A percentile compares a stretch with the other conserved stretches of the same genome.
Evolutionary conservation across 148 eudicot species (phyloP).

Genomic region (Agrostemma githago): DNA sequence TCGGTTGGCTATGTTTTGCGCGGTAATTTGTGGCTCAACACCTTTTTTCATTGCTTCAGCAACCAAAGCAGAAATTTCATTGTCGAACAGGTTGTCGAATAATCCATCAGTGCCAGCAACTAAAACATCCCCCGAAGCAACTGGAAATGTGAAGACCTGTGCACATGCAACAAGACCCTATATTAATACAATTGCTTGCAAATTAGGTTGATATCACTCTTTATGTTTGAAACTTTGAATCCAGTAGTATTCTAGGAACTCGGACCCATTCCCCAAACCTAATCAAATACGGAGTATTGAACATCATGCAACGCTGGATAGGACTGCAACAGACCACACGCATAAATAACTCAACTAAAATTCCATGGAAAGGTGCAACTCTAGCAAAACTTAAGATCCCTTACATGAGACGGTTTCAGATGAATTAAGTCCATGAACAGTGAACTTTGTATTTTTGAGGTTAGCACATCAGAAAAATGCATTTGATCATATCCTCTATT

Average conservation of each 20-base stretch:
- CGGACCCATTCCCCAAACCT: neutral
- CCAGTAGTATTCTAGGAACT: neutral
- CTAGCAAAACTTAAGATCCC: neutral
- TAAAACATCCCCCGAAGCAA: conserved; percentile 67
- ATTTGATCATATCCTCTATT: neutral
- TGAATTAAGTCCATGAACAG: neutral
- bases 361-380: neutral
- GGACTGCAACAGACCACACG: neutral
- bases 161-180: neutral
- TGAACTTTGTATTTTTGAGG: neutral
- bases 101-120: conserved; percentile 88
- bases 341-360: neutral
- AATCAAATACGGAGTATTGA: neutral
- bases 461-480: neutral
- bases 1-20: conserved; percentile 57
- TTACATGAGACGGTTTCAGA: neutral
- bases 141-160: conserved; percentile 70
- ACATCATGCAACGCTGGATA: neutral
- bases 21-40: conserved; percentile 47
- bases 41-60: conserved; percentile 44
- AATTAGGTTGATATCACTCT: neutral
- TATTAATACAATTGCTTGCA: neutral
- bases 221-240: neutral
- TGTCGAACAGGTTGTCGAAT: conserved; percentile 69
- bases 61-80: conserved; percentile 55